A percentile compares a stretch with the other conserved stretches of the same genome.
Conservation (phyloP, 2,329 filamentous ascomycete genomes). For the Leptographium procerum region DNA sequence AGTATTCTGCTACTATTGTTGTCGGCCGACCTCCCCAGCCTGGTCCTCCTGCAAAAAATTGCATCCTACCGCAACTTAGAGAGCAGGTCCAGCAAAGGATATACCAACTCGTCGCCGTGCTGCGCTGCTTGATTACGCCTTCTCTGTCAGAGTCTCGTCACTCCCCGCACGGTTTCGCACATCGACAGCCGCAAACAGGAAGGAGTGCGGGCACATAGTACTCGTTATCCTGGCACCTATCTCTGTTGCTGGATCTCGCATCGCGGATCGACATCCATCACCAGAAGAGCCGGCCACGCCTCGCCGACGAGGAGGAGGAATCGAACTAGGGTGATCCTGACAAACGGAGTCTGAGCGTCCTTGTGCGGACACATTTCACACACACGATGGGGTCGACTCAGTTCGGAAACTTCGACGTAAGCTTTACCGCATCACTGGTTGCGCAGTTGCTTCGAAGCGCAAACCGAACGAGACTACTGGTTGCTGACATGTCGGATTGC, state of each 20-base stretch:
- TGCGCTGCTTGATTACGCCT: not conserved
- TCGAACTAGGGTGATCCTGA: not conserved
- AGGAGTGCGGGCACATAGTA: not conserved
- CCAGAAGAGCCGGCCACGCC: not conserved
- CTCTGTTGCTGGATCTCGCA: not conserved
- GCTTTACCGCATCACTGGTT: conserved; percentile 8
- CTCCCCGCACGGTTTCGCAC: not conserved
- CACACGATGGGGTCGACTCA: conserved; percentile 46
- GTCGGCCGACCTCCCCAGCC: not conserved
- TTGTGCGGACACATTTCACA: conserved; percentile 8
- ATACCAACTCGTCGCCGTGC: not conserved
- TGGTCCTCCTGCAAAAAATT: not conserved
- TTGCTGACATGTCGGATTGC: conserved; percentile 2
- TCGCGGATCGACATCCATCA: not conserved
- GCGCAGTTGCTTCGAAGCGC: not conserved
- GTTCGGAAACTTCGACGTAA: conserved; percentile 51
- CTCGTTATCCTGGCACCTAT: not conserved
- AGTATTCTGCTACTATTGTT: not conserved
- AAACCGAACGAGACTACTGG: not conserved
- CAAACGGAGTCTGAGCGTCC: not conserved
- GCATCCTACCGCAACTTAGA: not conserved
- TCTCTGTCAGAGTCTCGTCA: not conserved
- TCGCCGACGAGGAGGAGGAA: not conserved
- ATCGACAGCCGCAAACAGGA: not conserved
- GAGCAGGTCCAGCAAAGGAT: not conserved